Evolutionary conservation across 2,329 filamentous ascomycete species (phyloP).

Genomic region (Huntiella moniliformis): DNA sequence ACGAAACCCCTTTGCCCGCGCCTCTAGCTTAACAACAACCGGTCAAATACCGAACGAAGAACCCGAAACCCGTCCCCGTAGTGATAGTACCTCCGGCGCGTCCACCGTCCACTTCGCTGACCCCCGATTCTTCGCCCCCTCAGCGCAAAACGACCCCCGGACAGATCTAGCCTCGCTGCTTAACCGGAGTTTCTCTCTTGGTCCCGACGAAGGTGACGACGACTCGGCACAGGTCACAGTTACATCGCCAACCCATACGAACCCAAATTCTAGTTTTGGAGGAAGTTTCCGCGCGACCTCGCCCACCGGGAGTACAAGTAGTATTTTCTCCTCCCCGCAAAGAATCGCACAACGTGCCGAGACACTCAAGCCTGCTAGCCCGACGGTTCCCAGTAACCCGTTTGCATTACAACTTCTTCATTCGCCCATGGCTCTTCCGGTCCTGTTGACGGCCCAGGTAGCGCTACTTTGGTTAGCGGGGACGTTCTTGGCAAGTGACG

Average conservation of each 20-base stretch:
- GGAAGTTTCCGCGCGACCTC: conserved; percentile 1
- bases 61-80: background rate
- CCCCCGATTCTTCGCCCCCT: conserved; percentile 31
- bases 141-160: conserved; percentile 18
- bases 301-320: conserved; percentile 2
- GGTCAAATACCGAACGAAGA: background rate
- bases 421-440: conserved; percentile 8
- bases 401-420: conserved; percentile 9
- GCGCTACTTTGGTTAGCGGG: conserved; percentile 3
- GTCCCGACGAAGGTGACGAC: conserved; percentile 8
- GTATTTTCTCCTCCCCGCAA: conserved; percentile 9
- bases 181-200: conserved; percentile 19
- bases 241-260: background rate
- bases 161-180: conserved; percentile 21
- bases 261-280: background rate
- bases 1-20: conserved; percentile 1
- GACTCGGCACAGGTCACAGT: background rate
- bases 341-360: conserved; percentile 8
- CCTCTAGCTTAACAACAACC: background rate
- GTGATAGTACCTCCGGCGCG: background rate
- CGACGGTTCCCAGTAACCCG: background rate
- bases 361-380: background rate
- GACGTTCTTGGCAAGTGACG: conserved; percentile 1
- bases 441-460: conserved; percentile 5
- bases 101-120: conserved; percentile 27